Conservation (phyloP, 148 eudicot species). For the Tetragonia tetragonoides region DNA sequence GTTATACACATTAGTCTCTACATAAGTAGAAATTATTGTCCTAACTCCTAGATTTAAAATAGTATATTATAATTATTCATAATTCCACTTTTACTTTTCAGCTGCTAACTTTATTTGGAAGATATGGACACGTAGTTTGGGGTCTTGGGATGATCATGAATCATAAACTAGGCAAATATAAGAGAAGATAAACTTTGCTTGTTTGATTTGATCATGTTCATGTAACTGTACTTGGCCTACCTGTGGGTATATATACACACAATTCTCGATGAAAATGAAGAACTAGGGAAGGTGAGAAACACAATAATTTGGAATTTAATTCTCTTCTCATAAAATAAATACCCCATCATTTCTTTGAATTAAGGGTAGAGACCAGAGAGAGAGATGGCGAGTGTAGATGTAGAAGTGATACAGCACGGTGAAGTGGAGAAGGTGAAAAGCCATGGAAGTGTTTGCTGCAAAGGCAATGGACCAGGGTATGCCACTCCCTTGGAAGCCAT, state of each 20-base stretch:
- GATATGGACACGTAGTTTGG: too few species aligned
- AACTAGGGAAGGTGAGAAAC: too few species aligned
- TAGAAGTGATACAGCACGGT: constrained; percentile 36
- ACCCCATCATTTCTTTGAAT: neutral
- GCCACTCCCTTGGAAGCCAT: constrained; percentile 85
- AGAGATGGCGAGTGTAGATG: constrained; percentile 41
- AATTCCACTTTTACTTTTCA: too few species aligned
- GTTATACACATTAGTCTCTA: too few species aligned
- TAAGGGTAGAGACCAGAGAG: neutral
- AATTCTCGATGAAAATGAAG: too few species aligned
- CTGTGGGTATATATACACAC: neutral
- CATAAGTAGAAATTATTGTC: too few species aligned
- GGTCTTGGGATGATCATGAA: neutral
- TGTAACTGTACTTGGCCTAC: neutral
- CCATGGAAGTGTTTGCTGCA: constrained; percentile 32
- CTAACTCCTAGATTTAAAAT: too few species aligned
- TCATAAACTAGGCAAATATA: neutral
- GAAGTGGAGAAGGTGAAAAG: constrained; percentile 21
- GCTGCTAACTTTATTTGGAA: too few species aligned
- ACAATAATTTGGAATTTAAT: too few species aligned
- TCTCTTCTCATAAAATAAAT: neutral
- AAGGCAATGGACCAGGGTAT: constrained; percentile 76
- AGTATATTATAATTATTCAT: too few species aligned
- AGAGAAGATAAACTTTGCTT: neutral
- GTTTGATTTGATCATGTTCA: too few species aligned